These are phyloP conservation scores for Dactylorhiza incarnata DNA, from an alignment of 106 monocot species.

Conservation along the genomic window DNA sequence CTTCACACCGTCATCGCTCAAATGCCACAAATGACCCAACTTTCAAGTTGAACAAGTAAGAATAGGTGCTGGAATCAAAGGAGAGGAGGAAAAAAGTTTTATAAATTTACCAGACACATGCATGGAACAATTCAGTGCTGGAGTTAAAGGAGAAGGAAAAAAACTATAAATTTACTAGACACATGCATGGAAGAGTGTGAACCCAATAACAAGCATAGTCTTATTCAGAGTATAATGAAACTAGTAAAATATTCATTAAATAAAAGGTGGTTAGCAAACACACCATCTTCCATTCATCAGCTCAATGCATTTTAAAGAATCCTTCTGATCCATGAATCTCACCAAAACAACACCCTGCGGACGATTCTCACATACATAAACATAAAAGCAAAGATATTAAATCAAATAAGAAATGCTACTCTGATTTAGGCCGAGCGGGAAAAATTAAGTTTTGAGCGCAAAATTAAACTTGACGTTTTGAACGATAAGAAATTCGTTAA, in stretches of 20 bases:
- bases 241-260: neutral
- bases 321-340: constrained; percentile 82
- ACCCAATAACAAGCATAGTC: neutral
- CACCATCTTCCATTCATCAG: constrained; percentile 99
- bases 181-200: too few species aligned
- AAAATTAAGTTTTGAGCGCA: too few species aligned
- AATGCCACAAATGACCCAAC: too few species aligned
- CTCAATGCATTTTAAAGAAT: constrained; percentile 79
- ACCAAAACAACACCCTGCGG: constrained; percentile 95
- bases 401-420: too few species aligned
- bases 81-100: too few species aligned
- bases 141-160: neutral
- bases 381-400: neutral
- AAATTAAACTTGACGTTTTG: too few species aligned
- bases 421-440: too few species aligned
- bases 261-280: neutral
- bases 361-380: constrained; percentile 88
- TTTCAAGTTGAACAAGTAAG: too few species aligned
- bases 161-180: neutral
- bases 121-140: neutral
- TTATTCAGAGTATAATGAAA: neutral
- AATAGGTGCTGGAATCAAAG: too few species aligned
- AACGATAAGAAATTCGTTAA: too few species aligned
- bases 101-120: neutral
- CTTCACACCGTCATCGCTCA: too few species aligned